Percentiles rank a stretch among this genome's conserved stretches.
Conservation (phyloP, 805 yeast species). For the Candida nitratophila region DNA sequence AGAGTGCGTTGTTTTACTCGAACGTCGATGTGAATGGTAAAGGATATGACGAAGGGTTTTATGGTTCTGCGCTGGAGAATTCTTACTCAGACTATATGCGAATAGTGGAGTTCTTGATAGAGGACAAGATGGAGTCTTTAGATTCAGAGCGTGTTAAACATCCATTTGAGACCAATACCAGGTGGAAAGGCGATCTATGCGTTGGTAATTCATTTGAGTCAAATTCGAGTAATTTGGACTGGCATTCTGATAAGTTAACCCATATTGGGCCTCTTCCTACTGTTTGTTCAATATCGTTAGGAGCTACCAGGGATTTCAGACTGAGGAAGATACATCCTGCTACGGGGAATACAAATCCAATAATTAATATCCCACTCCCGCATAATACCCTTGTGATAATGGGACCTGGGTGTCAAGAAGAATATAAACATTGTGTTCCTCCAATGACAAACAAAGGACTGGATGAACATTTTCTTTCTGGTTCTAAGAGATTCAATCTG, state of each 20-base stretch:
- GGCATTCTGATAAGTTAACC: constrained; percentile 72
- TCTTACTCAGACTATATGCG: constrained; percentile 34
- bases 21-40: constrained; percentile 1
- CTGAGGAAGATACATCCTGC: constrained; percentile 35
- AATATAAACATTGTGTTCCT: constrained; percentile 59
- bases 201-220: constrained; percentile 50
- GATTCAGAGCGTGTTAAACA: constrained; percentile 18
- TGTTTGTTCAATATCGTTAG: constrained; percentile 63
- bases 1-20: constrained; percentile 31
- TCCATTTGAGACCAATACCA: constrained; percentile 29
- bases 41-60: constrained; percentile 9
- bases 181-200: constrained; percentile 50
- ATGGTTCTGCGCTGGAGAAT: constrained; percentile 11
- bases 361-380: constrained; percentile 51
- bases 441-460: constrained; percentile 23
- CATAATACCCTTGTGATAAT: constrained; percentile 65
- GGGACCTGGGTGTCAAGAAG: constrained; percentile 79
- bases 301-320: constrained; percentile 63
- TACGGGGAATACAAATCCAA: constrained; percentile 22
- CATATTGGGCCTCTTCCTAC: constrained; percentile 65
- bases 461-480: constrained; percentile 42
- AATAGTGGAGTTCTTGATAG: constrained; percentile 31
- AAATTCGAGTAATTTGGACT: constrained; percentile 49
- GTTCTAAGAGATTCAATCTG: constrained; percentile 48
- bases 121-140: constrained; percentile 18